phyloP scores from a whole-genome alignment of 768 basidiomycete species.

The Naganishia vaughanmartiniae region DNA sequence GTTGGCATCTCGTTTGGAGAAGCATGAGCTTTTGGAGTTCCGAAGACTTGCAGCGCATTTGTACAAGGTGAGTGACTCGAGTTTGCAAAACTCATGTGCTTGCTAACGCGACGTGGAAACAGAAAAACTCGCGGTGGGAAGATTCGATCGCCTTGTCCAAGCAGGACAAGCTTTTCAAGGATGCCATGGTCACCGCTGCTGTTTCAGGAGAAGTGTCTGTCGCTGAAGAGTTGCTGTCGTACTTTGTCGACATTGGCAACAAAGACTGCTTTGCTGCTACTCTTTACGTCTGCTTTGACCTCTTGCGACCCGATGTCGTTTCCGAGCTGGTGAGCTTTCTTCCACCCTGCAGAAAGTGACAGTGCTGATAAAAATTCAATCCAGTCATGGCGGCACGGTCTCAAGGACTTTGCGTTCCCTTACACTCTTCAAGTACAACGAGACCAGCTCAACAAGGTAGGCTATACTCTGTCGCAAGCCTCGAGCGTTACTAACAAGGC shows the following conservation, averaged over 20 bases:
- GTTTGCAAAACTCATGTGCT: too few species aligned
- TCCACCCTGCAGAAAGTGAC: not conserved
- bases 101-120: slow-evolving; percentile 1
- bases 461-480: slow-evolving; percentile 2
- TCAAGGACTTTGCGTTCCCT: slow-evolving; percentile 98
- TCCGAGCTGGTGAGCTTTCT: slow-evolving; percentile 64
- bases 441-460: slow-evolving; percentile 49
- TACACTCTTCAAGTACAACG: slow-evolving; percentile 86
- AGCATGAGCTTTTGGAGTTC: slow-evolving; percentile 90
- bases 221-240: slow-evolving; percentile 88
- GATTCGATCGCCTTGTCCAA: slow-evolving; percentile 93
- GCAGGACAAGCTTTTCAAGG: slow-evolving; percentile 94
- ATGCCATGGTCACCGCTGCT: slow-evolving; percentile 89
- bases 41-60: slow-evolving; percentile 87
- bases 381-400: slow-evolving; percentile 84
- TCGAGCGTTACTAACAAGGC: slow-evolving; percentile 26
- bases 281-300: slow-evolving; percentile 89
- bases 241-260: slow-evolving; percentile 98
- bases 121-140: slow-evolving; percentile 96
- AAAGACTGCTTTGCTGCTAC: slow-evolving; percentile 93
- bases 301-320: slow-evolving; percentile 86
- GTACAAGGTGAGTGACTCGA: slow-evolving; percentile 68
- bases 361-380: not conserved
- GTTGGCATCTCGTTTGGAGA: slow-evolving; percentile 80
- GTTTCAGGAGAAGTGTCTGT: slow-evolving; percentile 79